phyloP scores from a whole-genome alignment of 768 basidiomycete species.

The Austroboletus festivus region DNA sequence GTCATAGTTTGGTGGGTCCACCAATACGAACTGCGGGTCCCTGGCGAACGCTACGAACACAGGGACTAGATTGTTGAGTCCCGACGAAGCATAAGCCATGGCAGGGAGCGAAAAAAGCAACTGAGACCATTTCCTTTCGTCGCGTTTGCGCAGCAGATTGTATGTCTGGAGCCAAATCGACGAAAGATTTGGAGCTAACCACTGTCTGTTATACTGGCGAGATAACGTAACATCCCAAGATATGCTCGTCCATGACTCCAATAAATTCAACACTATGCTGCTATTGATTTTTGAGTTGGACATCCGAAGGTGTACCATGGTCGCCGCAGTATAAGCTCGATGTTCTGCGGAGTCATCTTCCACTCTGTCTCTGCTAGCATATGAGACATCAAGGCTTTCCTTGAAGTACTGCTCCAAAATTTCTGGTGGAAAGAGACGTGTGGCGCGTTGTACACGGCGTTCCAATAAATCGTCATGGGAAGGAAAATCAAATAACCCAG shows the following conservation, averaged over 20 bases:
- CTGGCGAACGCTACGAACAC: constrained; percentile 31
- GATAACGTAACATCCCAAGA: constrained; percentile 1
- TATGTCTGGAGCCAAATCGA: constrained; percentile 27
- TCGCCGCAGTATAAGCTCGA: constrained; percentile 10
- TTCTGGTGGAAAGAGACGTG: not conserved
- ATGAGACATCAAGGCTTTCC: constrained; percentile 2
- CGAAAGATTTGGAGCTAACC: constrained; percentile 21
- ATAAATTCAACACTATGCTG: not conserved
- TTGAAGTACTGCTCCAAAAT: not conserved
- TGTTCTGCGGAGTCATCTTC: constrained; percentile 1
- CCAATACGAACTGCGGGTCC: constrained; percentile 3
- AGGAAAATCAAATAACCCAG: constrained; percentile 2
- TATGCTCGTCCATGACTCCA: constrained; percentile 7
- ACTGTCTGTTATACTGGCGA: constrained; percentile 22
- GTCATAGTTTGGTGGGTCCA: constrained; percentile 13
- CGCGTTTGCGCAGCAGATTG: constrained; percentile 17
- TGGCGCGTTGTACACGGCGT: constrained; percentile 10
- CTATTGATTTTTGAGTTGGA: not conserved
- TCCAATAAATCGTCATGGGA: constrained; percentile 5
- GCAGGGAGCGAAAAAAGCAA: constrained; percentile 30
- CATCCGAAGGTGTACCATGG: not conserved
- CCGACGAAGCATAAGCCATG: constrained; percentile 25
- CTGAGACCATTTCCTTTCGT: constrained; percentile 10
- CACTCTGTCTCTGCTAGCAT: constrained; percentile 6
- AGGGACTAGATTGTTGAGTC: constrained; percentile 14